Evolutionary conservation across 2,329 filamentous ascomycete genomes (phyloP), one percentile per base, ranked within the genome.

Genomic region (Ophiostoma ulmi): DNA sequence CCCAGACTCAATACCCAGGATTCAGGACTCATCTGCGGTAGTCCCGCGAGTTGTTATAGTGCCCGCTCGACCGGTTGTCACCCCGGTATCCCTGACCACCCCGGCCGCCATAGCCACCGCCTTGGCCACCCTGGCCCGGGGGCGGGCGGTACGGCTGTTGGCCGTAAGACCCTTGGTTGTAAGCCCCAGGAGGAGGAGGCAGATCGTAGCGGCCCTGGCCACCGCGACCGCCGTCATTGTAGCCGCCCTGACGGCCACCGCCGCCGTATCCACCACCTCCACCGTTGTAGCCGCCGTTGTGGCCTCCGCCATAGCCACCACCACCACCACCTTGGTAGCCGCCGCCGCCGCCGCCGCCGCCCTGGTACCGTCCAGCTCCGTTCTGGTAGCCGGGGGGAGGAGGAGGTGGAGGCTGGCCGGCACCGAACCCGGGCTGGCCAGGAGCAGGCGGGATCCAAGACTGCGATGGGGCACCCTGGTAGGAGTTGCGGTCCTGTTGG

Each of bases 391-490:
- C 78, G 7, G 78, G 69, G 1, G 75, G 77, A 3, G 82, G 82
- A n/a, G 83, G 82, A 31, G 83, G 83, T 3, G 83, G 84, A 14
- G 81, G 82, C 20, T 79, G 75, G 20, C 81, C 81, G 35, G 77
- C 75, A 3, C 80, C 81, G 73, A 84, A 85, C 0, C 80, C 80
- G 20, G 79, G 77, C 65, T 78, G 76, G 6, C 83, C 82, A 48
- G 83, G 83, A 17, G 82, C 81, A 7, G 83, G 83, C 11, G 83
- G 83, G 22, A 79, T 77, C 80, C 81, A 83, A 2, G 76, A 75
- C 35, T 77, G 76, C 11, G 69, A 72, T 22, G 70, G 73, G 17
- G 77, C 75, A 5, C 74, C 74, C 13, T 75, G 72, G 52, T 78
- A 76, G 26, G 74, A 72, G 36, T 86, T 87, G 77, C 87, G 85